Evolutionary conservation across 345 rosid genomes (phyloP).

Genomic region (Eucalyptus erythrocorys): DNA sequence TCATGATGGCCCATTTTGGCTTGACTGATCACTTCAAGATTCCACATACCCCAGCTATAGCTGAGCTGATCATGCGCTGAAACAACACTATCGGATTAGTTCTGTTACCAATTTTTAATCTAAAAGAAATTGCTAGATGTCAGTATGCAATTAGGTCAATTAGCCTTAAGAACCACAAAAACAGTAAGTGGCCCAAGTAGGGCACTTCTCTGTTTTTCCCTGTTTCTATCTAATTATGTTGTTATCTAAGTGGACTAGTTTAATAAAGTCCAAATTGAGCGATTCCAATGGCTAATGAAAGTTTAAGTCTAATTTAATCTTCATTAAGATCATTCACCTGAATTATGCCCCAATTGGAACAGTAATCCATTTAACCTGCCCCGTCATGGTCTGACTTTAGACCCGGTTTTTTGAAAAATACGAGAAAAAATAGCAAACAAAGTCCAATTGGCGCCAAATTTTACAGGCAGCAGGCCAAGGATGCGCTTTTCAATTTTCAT

Average conservation of each 20-base stretch:
- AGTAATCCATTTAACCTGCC: background rate
- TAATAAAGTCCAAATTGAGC: no score
- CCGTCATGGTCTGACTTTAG: background rate
- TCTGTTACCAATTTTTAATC: no score
- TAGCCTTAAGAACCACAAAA: no score
- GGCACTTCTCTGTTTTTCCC: no score
- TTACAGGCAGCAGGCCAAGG: background rate
- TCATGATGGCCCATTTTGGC: conserved; percentile 46
- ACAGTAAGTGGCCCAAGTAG: no score
- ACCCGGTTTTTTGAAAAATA: background rate
- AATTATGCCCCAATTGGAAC: background rate
- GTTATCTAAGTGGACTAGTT: no score
- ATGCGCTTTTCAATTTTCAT: background rate
- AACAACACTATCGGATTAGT: background rate
- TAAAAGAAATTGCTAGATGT: no score
- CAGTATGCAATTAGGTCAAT: no score
- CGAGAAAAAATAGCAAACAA: background rate
- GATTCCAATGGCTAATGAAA: background rate
- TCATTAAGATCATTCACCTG: background rate
- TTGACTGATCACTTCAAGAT: conserved; percentile 39
- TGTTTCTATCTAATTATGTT: no score
- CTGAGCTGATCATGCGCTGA: conserved; percentile 1
- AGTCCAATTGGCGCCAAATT: background rate
- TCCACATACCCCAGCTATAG: conserved; percentile 21
- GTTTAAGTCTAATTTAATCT: background rate